Percentiles rank a stretch among this genome's conserved stretches.
Conservation (phyloP, 208 protist genomes). For the Leishmania lainsoni region DNA sequence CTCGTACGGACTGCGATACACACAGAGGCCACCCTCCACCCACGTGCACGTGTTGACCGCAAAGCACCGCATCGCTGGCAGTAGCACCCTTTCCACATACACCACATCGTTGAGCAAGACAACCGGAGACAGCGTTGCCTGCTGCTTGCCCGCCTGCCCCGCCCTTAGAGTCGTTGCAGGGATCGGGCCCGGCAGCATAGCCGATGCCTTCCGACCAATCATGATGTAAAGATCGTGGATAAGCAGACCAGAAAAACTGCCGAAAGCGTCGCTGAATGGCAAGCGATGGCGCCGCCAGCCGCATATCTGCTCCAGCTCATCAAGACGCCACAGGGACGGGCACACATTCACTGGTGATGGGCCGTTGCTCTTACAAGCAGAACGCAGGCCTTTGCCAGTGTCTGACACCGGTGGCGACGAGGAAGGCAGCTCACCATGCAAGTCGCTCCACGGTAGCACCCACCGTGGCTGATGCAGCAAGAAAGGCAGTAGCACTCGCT, state of each 20-base stretch:
- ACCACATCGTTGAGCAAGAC: constrained; percentile 44
- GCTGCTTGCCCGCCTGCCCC: too few relatives aligned
- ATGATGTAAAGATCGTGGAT: constrained; percentile 20
- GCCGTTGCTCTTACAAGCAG: not conserved
- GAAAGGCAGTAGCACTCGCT: constrained; percentile 50
- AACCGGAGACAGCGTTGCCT: constrained; percentile 19
- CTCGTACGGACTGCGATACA: constrained; percentile 13
- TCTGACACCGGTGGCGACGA: not conserved
- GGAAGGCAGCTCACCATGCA: not conserved
- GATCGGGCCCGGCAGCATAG: not conserved
- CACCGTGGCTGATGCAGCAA: constrained; percentile 28
- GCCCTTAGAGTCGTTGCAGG: not conserved
- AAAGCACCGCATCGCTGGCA: constrained; percentile 60
- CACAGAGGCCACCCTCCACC: constrained; percentile 5
- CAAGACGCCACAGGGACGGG: constrained; percentile 36
- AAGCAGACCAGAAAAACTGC: constrained; percentile 33
- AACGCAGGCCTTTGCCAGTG: not conserved
- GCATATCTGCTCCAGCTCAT: constrained; percentile 33
- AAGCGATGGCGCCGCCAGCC: constrained; percentile 28
- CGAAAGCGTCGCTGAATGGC: constrained; percentile 16
- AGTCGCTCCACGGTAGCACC: not conserved
- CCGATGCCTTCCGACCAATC: constrained; percentile 12
- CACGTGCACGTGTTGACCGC: constrained; percentile 6
- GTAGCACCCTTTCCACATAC: constrained; percentile 49
- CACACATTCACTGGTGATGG: not conserved